Evolutionary conservation across 2,329 filamentous ascomycete species (phyloP), one percentile per base, ranked within the genome.

Genomic region (Didymellaceae sp.): DNA sequence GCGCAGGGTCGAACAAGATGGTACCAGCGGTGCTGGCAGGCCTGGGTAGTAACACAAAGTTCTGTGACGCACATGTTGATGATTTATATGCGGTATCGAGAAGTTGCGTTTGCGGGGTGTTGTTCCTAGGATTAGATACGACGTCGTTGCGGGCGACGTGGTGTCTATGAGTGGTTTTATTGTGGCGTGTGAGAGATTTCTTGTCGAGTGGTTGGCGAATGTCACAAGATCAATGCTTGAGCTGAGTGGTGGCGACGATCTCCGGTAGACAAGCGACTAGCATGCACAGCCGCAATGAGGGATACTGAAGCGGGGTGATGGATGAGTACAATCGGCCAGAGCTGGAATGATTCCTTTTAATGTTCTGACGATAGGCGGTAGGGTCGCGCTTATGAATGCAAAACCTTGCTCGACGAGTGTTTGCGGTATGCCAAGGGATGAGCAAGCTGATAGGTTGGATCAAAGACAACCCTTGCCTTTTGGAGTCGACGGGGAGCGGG

Each of bases 11-110:
- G 70, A 25, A 75, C 66, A 21, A 80, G 73, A 51, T 77, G 73
- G 67, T 79, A 80, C 78, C 78, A 80, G 53, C 78, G 74, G 57
- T 80, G 78, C 45, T 71, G 67, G 72, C 78, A 80, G 33, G 74
- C 65, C 44, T 75, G 71, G 6, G 73, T 71, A 41, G 76, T 75
- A 49, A 79, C 75, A 66, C 79, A 78, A 34, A 80, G 72, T 55
- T 78, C 76, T 55, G 77, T 77, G 64, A 80, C 67, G 57, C 78
- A 80, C 78, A 80, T 80, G 59, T 34, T 71, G 54, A 42, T 41
- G 46, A 34, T 46, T 28, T 20, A 66, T n/a, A 66, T 66, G 21
- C 62, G 62, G 37, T 65, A n/a, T 59, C 58, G 63, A 56, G 42
- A 65, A 61, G 20, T 54, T 57, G 44, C 51, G 60, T 38, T 49